A percentile compares a stretch with the other conserved stretches of the same genome.
phyloP scores from a whole-genome alignment of 768 basidiomycete species.

The Gymnopilus dilepis region DNA sequence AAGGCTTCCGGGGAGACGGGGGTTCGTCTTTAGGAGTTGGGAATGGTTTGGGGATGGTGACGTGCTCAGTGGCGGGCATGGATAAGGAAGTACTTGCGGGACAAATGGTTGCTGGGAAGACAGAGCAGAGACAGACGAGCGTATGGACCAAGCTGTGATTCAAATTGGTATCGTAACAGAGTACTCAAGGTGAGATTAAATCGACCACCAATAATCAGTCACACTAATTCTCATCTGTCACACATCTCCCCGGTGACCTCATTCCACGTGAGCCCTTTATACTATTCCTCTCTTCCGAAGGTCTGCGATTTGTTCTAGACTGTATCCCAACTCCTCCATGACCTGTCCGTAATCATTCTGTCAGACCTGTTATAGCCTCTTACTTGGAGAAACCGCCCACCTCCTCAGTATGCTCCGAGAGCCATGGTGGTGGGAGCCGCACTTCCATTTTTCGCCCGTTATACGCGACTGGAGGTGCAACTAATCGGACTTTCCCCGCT shows the following conservation, averaged over 20 bases:
- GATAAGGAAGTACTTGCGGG: slow-evolving; percentile 11
- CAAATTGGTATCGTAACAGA: slow-evolving; percentile 12
- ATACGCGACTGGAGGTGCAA: slow-evolving; percentile 82
- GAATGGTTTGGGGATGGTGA: slow-evolving; percentile 20
- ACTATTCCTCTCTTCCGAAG: slow-evolving; percentile 46
- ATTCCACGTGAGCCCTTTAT: slow-evolving; percentile 28
- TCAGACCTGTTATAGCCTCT: slow-evolving; percentile 6
- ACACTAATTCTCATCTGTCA: slow-evolving; percentile 29
- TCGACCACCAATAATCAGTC: slow-evolving; percentile 30
- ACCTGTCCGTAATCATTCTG: slow-evolving; percentile 37
- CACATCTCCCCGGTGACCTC: slow-evolving; percentile 25
- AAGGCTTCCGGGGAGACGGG: slow-evolving; percentile 12
- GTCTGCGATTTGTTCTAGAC: slow-evolving; percentile 40
- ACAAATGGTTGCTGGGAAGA: slow-evolving; percentile 5
- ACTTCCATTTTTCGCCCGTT: slow-evolving; percentile 81
- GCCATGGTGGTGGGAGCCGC: slow-evolving; percentile 80
- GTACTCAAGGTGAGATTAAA: slow-evolving; percentile 22
- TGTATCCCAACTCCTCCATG: slow-evolving; percentile 44
- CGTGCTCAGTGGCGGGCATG: slow-evolving; percentile 30
- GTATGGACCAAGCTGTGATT: slow-evolving; percentile 7
- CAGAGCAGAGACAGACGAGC: neutral
- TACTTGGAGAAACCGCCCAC: slow-evolving; percentile 29
- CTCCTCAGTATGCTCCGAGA: slow-evolving; percentile 85
- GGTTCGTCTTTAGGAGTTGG: slow-evolving; percentile 21
- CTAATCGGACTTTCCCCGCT: slow-evolving; percentile 77